Conservation (phyloP, 139 green algal species). For the Micromonas pusilla region DNA sequence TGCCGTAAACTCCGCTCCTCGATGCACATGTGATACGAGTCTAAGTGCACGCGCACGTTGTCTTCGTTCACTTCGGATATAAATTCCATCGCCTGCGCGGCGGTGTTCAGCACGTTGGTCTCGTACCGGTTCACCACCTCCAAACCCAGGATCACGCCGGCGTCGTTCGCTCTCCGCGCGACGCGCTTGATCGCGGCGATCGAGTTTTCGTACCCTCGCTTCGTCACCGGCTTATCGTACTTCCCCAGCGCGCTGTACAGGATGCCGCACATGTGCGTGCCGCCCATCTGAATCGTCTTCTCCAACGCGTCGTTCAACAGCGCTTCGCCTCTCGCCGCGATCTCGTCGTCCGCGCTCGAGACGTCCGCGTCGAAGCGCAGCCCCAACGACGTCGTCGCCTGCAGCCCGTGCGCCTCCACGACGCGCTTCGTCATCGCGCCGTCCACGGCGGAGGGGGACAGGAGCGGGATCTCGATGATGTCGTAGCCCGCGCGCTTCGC, state of each 20-base stretch:
- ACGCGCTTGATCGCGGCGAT: constrained; percentile 17
- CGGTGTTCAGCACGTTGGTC: constrained; percentile 37
- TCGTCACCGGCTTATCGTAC: constrained; percentile 10
- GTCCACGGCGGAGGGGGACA: constrained; percentile 24
- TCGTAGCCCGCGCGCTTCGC: constrained; percentile 26
- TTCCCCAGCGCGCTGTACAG: constrained; percentile 31
- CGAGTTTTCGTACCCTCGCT: constrained; percentile 11
- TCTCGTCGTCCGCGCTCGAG: constrained; percentile 26
- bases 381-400: constrained; percentile 25
- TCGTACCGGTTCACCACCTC: constrained; percentile 42
- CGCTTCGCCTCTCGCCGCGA: constrained; percentile 22
- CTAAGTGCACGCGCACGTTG: constrained; percentile 37
- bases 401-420: constrained; percentile 20
- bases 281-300: constrained; percentile 15
- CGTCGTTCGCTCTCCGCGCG: constrained; percentile 13
- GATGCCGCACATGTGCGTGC: constrained; percentile 15
- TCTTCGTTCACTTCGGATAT: constrained; percentile 3
- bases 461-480: constrained; percentile 27
- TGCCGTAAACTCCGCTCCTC: constrained; percentile 32
- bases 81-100: not conserved
- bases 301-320: constrained; percentile 29
- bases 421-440: constrained; percentile 10
- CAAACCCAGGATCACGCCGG: constrained; percentile 29
- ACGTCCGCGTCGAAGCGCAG: constrained; percentile 29
- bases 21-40: constrained; percentile 43